phyloP scores from a whole-genome alignment of 1,284 basidiomycete genomes.

The Sporisorium exsertum region DNA sequence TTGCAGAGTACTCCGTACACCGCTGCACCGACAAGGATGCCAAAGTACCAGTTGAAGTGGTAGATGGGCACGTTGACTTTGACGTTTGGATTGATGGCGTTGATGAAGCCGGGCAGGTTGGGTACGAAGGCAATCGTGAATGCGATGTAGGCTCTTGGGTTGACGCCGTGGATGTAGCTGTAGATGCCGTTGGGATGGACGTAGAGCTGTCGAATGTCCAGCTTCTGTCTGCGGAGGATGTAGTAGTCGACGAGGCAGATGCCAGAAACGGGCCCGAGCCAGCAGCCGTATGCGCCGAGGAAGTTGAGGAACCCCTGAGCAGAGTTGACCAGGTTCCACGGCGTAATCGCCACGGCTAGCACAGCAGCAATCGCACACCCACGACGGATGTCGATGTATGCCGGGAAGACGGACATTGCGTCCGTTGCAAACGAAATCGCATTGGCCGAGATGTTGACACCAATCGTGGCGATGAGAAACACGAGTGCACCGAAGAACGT shows the following conservation, averaged over 20 bases:
- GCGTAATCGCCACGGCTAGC: constrained; percentile 19
- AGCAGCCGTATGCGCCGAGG: constrained; percentile 38
- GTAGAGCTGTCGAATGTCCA: constrained; percentile 37
- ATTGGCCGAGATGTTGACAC: constrained; percentile 32
- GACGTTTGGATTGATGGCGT: constrained; percentile 34
- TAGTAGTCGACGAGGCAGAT: constrained; percentile 35
- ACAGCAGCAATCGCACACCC: constrained; percentile 21
- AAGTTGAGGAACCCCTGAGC: constrained; percentile 35
- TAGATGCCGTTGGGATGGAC: constrained; percentile 26
- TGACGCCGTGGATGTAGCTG: constrained; percentile 26
- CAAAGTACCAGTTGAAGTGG: constrained; percentile 41
- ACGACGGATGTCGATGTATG: constrained; percentile 26
- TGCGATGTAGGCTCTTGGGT: constrained; percentile 30
- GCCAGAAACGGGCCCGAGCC: constrained; percentile 22
- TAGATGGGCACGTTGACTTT: constrained; percentile 30
- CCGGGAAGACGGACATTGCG: constrained; percentile 24
- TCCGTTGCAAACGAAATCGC: constrained; percentile 34
- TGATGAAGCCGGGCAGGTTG: constrained; percentile 36
- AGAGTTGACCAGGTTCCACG: constrained; percentile 30
- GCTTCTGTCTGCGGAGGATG: constrained; percentile 10
- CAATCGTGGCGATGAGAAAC: constrained; percentile 34
- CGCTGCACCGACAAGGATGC: constrained; percentile 11
- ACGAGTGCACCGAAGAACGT: constrained; percentile 30
- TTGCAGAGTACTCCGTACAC: constrained; percentile 27
- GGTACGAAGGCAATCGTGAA: constrained; percentile 30